These are phyloP conservation scores for Euphorbia neoarborescens DNA, from an alignment of 441 rosid genomes.

Conservation along the genomic window DNA sequence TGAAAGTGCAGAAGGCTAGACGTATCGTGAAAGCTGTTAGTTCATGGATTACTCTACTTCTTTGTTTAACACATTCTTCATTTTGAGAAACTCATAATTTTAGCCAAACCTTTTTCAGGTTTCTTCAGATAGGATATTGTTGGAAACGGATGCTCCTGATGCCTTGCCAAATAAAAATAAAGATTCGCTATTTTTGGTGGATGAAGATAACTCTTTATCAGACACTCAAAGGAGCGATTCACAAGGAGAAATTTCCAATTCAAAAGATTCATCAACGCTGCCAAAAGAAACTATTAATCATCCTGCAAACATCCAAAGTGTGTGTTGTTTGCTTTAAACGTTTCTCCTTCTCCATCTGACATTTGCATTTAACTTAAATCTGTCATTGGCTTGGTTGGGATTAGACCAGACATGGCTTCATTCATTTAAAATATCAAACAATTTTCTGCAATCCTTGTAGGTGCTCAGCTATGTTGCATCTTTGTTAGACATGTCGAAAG, in stretches of 20 bases:
- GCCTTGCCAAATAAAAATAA: slow-evolving; percentile 53
- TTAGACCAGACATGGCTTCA: neutral
- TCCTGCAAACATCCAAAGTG: slow-evolving; percentile 68
- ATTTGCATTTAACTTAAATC: neutral
- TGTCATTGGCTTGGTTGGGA: neutral
- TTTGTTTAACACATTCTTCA: neutral
- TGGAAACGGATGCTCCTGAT: slow-evolving; percentile 95
- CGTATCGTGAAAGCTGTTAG: slow-evolving; percentile 57
- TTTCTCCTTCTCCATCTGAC: neutral
- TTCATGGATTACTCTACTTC: slow-evolving; percentile 15
- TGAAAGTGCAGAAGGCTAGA: slow-evolving; percentile 62
- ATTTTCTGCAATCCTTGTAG: slow-evolving; percentile 26
- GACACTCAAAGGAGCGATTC: slow-evolving; percentile 24
- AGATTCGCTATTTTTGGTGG: slow-evolving; percentile 43
- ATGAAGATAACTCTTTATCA: slow-evolving; percentile 32
- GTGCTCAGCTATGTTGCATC: slow-evolving; percentile 62
- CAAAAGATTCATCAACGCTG: slow-evolving; percentile 25
- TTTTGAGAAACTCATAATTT: neutral
- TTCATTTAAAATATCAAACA: neutral
- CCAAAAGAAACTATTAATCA: slow-evolving; percentile 61
- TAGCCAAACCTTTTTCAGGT: slow-evolving; percentile 39
- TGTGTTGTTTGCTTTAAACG: slow-evolving; percentile 22
- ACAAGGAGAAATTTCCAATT: slow-evolving; percentile 24
- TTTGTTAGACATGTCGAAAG: slow-evolving; percentile 48
- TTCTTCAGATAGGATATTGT: slow-evolving; percentile 60